phyloP scores from a whole-genome alignment of 2,329 filamentous ascomycete genomes.

The Xylariaceae sp. region DNA sequence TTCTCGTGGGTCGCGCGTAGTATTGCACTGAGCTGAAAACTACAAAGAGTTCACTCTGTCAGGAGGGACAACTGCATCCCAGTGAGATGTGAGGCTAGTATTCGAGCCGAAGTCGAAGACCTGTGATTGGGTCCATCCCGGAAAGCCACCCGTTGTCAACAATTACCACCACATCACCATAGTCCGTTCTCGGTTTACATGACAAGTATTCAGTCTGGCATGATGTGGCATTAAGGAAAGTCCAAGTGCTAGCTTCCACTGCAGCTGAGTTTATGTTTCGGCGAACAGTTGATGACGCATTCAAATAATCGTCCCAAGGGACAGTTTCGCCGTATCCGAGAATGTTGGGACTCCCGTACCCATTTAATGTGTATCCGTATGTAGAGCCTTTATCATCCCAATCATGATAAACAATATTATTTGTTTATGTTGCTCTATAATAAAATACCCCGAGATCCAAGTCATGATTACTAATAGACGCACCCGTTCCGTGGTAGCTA shows the following conservation, averaged over 20 bases:
- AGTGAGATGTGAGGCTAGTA: background rate
- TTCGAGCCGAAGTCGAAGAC: background rate
- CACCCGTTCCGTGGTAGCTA: too few species aligned
- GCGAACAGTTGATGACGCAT: background rate
- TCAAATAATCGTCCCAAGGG: background rate
- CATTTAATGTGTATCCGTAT: too few species aligned
- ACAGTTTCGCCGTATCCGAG: background rate
- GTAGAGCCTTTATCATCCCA: too few species aligned
- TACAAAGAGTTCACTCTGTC: background rate
- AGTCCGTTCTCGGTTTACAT: background rate
- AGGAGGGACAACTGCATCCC: background rate
- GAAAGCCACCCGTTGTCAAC: background rate
- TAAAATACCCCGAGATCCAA: too few species aligned
- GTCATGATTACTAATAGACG: too few species aligned
- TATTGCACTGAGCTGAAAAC: constrained; percentile 1
- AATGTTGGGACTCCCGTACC: too few species aligned
- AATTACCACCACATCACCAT: constrained; percentile 2
- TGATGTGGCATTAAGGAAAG: background rate
- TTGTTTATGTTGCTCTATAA: too few species aligned
- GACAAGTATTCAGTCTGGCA: background rate
- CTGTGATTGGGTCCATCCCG: background rate
- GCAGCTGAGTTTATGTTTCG: background rate
- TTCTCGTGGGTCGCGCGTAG: background rate
- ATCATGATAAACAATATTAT: too few species aligned
- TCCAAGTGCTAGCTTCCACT: background rate